Percentiles rank a stretch among this genome's conserved stretches.
Conservation (phyloP, 768 basidiomycete genomes). For the Boletales sp. region DNA sequence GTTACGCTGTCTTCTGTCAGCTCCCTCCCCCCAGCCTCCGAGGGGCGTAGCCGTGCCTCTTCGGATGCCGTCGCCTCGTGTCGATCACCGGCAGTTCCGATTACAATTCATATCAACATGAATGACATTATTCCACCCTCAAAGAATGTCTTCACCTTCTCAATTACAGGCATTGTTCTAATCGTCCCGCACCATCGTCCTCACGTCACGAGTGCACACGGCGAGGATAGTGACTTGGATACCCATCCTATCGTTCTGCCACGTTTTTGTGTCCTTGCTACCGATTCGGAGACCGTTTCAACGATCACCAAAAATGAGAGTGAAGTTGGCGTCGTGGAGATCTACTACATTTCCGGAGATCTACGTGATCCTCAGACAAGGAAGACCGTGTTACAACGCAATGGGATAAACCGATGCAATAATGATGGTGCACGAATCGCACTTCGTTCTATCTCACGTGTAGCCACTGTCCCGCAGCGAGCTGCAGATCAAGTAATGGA, state of each 20-base stretch:
- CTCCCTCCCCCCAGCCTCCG: conserved; percentile 31
- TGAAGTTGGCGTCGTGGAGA: conserved; percentile 51
- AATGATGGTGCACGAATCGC: conserved; percentile 58
- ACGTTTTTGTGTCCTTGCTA: conserved; percentile 63
- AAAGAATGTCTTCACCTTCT: conserved; percentile 64
- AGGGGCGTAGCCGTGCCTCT: conserved; percentile 37
- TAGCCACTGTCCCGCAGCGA: conserved; percentile 15
- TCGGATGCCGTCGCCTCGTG: conserved; percentile 26
- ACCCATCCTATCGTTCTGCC: conserved; percentile 59
- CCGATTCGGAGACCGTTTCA: conserved; percentile 58
- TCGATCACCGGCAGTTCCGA: conserved; percentile 53
- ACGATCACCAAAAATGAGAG: conserved; percentile 60
- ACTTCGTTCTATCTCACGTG: conserved; percentile 39
- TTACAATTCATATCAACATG: conserved; percentile 78
- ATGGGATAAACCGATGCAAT: conserved; percentile 57
- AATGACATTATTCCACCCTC: conserved; percentile 66
- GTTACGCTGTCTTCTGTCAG: conserved; percentile 38
- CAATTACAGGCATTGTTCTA: conserved; percentile 61
- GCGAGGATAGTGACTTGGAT: conserved; percentile 30
- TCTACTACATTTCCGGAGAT: conserved; percentile 58
- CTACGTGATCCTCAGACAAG: conserved; percentile 57
- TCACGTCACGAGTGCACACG: conserved; percentile 21
- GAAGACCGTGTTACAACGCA: conserved; percentile 60
- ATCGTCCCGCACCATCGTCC: conserved; percentile 44
- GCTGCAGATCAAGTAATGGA: conserved; percentile 20